Conservation (phyloP, 768 basidiomycete species). For the Boletus insuetus region DNA sequence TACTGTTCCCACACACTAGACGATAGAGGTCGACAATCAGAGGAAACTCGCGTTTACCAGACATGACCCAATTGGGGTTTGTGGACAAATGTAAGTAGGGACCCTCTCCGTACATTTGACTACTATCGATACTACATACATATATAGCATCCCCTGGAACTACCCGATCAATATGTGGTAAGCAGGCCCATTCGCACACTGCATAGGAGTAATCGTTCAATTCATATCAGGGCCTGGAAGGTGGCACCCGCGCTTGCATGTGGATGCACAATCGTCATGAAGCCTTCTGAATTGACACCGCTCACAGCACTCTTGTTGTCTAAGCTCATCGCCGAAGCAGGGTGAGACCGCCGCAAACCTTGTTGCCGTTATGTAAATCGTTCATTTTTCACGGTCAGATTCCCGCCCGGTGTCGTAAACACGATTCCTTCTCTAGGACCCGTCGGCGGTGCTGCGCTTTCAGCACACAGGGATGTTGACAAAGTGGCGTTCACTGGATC, state of each 20-base stretch:
- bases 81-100: conserved; percentile 76
- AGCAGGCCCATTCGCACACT: background rate
- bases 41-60: conserved; percentile 82
- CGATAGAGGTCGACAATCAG: conserved; percentile 77
- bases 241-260: conserved; percentile 88
- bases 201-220: conserved; percentile 2
- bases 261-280: conserved; percentile 94
- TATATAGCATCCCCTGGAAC: conserved; percentile 82
- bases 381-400: conserved; percentile 42
- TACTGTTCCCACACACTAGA: conserved; percentile 37
- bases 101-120: conserved; percentile 6
- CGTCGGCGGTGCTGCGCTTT: conserved; percentile 82
- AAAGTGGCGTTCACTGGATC: conserved; percentile 97
- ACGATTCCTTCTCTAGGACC: conserved; percentile 80
- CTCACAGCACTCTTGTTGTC: conserved; percentile 81
- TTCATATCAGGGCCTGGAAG: conserved; percentile 71
- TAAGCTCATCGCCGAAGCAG: conserved; percentile 78
- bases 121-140: conserved; percentile 2
- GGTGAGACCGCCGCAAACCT: conserved; percentile 43
- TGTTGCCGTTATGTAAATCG: conserved; percentile 11
- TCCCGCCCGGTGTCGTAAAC: conserved; percentile 90
- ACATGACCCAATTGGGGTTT: conserved; percentile 92
- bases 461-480: conserved; percentile 82
- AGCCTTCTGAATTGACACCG: conserved; percentile 86
- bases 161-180: conserved; percentile 88